phyloP scores from a whole-genome alignment of 306 rosid species.

The Pachyrhizus erosus region DNA sequence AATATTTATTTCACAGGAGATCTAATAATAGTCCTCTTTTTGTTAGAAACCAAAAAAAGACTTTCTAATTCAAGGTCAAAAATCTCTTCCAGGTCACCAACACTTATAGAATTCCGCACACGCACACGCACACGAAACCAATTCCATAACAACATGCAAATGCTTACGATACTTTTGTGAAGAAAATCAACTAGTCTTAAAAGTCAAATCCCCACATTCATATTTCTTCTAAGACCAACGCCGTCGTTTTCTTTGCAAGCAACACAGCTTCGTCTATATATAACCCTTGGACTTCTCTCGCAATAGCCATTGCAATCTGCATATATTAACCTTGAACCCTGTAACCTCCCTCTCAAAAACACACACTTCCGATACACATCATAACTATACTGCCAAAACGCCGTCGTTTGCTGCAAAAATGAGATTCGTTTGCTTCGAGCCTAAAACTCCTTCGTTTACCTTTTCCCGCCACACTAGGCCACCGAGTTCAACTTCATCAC shows the following conservation, averaged over 20 bases:
- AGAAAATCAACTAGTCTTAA: too few species aligned
- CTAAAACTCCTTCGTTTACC: conserved; percentile 4
- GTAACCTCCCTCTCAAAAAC: too few species aligned
- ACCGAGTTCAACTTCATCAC: neutral
- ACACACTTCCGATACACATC: too few species aligned
- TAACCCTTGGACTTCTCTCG: neutral
- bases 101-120: neutral
- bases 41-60: neutral
- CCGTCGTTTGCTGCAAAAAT: neutral
- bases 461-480: neutral
- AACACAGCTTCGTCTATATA: neutral
- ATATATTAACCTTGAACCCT: neutral
- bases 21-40: too few species aligned
- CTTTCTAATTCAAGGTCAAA: neutral
- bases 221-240: neutral
- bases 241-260: neutral
- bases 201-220: conserved; percentile 4
- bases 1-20: too few species aligned
- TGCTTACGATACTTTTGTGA: too few species aligned
- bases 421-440: neutral
- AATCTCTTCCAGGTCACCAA: neutral
- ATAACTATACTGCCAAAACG: neutral
- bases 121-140: neutral
- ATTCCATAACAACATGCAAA: neutral
- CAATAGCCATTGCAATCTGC: neutral